Evolutionary conservation across 176 grass and related monocot genomes (phyloP), one percentile per base, ranked within the genome.

Genomic region (Aegilops bicornis): DNA sequence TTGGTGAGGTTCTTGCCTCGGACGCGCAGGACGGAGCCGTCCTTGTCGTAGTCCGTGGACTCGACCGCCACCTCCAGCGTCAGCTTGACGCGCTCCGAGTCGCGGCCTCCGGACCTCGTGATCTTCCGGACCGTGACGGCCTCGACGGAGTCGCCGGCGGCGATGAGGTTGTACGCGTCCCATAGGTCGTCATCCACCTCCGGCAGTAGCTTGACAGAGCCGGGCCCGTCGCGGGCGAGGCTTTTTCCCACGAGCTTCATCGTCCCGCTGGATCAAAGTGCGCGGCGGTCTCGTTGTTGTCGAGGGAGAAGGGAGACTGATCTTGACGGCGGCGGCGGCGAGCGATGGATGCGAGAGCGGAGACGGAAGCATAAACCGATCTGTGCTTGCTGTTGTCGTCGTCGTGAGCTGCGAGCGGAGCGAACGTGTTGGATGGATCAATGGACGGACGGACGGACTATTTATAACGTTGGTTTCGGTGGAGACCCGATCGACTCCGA

Each of bases 101-200:
- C 69, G 37, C 69, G 37, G 33, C 69, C 39, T 2, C 20, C 20
- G 45, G 45, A 48, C 45, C 13, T 48, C 45, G 45, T 48, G 69
- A 73, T 73, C 69, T 40, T 13, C 20, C 69, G 69, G 11, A 43
- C 69, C 36, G 71, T 74, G n/a, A 27, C 2, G n/a, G 71, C n/a
- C 40, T 74, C 71, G 5, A 74, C 39, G 13, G 71, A 15, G 71
- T 74, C 71, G 20, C n/a, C 8, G 40, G 39, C 39, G 39, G 39
- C n/a, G 40, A 74, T 74, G n/a, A 74, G 71, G 71, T 45, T 74
- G 71, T 74, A 74, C 6, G 40, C 71, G 71, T 74, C 71, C 71
- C 71, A 74, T n/a, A 74, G n/a, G 71, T 74, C 71, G 40, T 74
- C 71, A 13, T 74, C 23, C 42, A 45, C 23, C 71, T 74, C 10